A percentile compares a stretch with the other conserved stretches of the same genome.
phyloP scores from a whole-genome alignment of 768 basidiomycete species.

The Lactarius quietus region DNA sequence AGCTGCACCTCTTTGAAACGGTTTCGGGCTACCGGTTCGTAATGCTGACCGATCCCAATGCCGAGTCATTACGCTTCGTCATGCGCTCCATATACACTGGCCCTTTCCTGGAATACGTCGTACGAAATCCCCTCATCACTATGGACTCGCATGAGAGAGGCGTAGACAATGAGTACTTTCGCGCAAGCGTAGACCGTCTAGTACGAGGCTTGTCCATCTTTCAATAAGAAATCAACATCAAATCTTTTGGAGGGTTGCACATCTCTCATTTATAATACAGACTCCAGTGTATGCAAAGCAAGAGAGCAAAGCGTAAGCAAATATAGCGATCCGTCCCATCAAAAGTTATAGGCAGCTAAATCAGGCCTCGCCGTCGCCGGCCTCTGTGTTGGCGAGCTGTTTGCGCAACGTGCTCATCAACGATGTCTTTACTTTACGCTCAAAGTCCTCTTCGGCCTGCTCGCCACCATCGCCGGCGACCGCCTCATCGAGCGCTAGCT shows the following conservation, averaged over 20 bases:
- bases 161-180: conserved; percentile 91
- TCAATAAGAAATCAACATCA: conserved; percentile 26
- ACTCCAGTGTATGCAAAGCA: conserved; percentile 23
- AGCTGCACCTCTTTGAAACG: conserved; percentile 90
- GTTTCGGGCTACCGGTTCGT: conserved; percentile 92
- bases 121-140: conserved; percentile 81
- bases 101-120: conserved; percentile 91
- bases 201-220: conserved; percentile 57
- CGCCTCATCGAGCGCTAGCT: conserved; percentile 88
- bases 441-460: conserved; percentile 51
- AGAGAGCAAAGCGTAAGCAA: conserved; percentile 21
- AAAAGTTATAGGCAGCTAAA: neutral
- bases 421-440: conserved; percentile 77
- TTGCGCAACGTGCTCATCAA: conserved; percentile 80
- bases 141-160: conserved; percentile 84
- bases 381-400: conserved; percentile 41
- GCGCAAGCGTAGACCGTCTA: conserved; percentile 72
- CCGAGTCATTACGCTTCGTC: conserved; percentile 78
- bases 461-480: conserved; percentile 77
- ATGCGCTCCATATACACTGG: conserved; percentile 90
- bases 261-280: conserved; percentile 16
- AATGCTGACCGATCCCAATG: conserved; percentile 83
- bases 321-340: conserved; percentile 5
- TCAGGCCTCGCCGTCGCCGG: conserved; percentile 1
- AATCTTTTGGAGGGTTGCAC: neutral